Base-by-base conservation (phyloP, 805 yeast species). In the Saccharomycopsis fibuligera region DNA sequence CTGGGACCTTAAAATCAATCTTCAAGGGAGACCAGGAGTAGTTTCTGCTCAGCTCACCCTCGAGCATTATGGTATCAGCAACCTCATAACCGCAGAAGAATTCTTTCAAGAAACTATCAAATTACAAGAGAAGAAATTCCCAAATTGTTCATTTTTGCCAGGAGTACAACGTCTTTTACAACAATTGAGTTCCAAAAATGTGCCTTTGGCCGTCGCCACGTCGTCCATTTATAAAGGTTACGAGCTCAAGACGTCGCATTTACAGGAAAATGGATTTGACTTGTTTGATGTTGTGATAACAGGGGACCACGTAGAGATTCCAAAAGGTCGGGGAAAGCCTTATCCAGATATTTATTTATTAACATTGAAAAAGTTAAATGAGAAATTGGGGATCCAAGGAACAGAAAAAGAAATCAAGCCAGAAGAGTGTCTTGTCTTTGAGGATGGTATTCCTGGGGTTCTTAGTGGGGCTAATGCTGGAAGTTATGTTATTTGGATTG, bases 391-490 rank as follows among this genome's bases (percentile, higher is more conserved):
- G 10, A 19, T 40, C n/a, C 21, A 24, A 9, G 53, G 49, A 5
- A 58, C 61, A 2, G 62, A 62, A 1, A 58, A 64, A 2, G 67
- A 67, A 31, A 83, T 91, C 51, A 59, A 62, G 47, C 84, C 91
- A 3, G 80, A 78, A 29, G 96, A 93, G 59, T 86, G 95, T 58
- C 64, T 93, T 29, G 84, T 93, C 1, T 93, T 93, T 64, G 99
- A 93, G 69, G 99, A 93, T 66, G 98, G 96, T 2, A 70, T 89
- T 39, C 90, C 96, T 0, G 99, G 99, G 2, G 91, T 91, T 21
- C 60, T 69, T 16, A 83, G 96, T 3, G 99, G 96, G 12, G 75
- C 74, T 48, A 81, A 85, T 16, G 88, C 96, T 31, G 90, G 89
- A 9, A 85, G 87, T 12, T 74, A 73, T 47, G 96, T 91, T n/a